Evolutionary conservation across 2,329 filamentous ascomycete genomes (phyloP).

Genomic region (Setomelanomma holmii): DNA sequence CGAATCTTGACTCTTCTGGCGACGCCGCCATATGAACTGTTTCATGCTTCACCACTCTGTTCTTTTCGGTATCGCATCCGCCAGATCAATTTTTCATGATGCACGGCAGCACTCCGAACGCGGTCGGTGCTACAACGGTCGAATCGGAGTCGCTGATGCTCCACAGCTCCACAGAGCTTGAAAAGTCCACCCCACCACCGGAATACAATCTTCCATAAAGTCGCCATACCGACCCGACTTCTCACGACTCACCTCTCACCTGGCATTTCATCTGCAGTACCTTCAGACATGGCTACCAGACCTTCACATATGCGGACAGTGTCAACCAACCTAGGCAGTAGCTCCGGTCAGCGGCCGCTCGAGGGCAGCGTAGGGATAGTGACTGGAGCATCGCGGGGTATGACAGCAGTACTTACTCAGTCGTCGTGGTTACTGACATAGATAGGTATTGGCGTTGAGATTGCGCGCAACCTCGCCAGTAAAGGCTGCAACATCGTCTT

Average conservation of each 20-base stretch:
- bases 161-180: constrained; percentile 19
- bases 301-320: constrained; percentile 44
- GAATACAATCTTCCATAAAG: background rate
- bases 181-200: background rate
- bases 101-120: background rate
- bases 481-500: constrained; percentile 75
- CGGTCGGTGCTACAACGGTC: constrained; percentile 8
- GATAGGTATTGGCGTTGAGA: constrained; percentile 74
- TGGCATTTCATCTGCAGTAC: constrained; percentile 1
- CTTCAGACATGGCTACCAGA: constrained; percentile 46
- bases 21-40: no score
- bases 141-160: constrained; percentile 21
- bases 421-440: background rate
- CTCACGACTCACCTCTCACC: background rate
- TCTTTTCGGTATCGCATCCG: no score
- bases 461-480: constrained; percentile 72
- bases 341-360: constrained; percentile 46
- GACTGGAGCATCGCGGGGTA: constrained; percentile 81
- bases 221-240: no score
- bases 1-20: background rate
- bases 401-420: background rate
- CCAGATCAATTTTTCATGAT: background rate
- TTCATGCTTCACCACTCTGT: background rate
- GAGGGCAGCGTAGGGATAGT: constrained; percentile 81
- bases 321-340: constrained; percentile 49